A percentile compares a stretch with the other conserved stretches of the same genome.
Evolutionary conservation across 768 basidiomycete genomes (phyloP).

Genomic region (Mycena alexandri): DNA sequence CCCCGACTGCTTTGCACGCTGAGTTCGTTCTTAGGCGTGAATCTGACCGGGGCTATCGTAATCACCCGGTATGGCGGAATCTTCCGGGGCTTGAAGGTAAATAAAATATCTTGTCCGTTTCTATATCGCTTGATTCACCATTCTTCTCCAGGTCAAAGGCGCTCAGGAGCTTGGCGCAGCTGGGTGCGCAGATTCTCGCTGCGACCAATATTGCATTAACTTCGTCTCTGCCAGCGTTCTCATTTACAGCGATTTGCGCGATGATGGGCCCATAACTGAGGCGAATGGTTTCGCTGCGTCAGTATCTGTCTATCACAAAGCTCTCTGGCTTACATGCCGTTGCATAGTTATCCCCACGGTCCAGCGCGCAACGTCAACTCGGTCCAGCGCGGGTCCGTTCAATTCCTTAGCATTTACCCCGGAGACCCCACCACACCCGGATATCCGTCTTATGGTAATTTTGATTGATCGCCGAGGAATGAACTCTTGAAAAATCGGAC

Average conservation of each 20-base stretch:
- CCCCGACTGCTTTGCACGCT: not conserved
- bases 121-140: not conserved
- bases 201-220: not conserved
- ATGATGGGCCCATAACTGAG: constrained; percentile 73
- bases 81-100: constrained; percentile 79
- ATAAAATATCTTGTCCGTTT: not conserved
- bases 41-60: constrained; percentile 70
- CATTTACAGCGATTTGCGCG: constrained; percentile 75
- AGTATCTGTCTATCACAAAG: constrained; percentile 13
- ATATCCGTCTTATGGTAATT: no score
- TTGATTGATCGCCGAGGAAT: no score
- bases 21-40: constrained; percentile 57
- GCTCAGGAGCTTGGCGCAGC: constrained; percentile 76
- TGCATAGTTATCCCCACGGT: constrained; percentile 69
- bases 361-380: constrained; percentile 73
- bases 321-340: constrained; percentile 6
- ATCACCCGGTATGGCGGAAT: constrained; percentile 69
- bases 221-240: constrained; percentile 48
- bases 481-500: no score
- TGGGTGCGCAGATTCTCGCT: constrained; percentile 42
- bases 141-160: constrained; percentile 59
- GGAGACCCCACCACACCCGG: constrained; percentile 59
- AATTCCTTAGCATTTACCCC: constrained; percentile 70
- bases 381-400: constrained; percentile 77
- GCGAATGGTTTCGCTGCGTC: constrained; percentile 68